These are phyloP conservation scores for Cutaneotrichosporon curvatum DNA, from an alignment of 1,284 basidiomycete genomes.

Conservation along the genomic window DNA sequence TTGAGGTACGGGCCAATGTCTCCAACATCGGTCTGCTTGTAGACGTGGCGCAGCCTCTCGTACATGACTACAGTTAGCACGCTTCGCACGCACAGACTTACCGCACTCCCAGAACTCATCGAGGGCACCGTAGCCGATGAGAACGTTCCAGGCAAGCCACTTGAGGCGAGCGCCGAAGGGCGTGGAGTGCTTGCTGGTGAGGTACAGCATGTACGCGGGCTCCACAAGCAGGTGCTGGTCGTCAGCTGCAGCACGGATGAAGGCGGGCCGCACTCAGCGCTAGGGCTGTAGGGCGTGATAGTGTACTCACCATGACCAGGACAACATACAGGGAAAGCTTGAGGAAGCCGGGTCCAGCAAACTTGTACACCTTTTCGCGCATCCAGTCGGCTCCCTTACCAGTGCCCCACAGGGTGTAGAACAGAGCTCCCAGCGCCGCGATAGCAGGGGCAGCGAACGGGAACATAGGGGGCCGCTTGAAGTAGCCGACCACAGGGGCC, in stretches of 20 bases:
- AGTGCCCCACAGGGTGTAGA: slow-evolving; percentile 20
- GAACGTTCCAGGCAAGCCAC: slow-evolving; percentile 26
- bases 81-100: slow-evolving; percentile 12
- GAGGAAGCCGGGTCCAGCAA: slow-evolving; percentile 17
- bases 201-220: slow-evolving; percentile 3
- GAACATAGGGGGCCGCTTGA: slow-evolving; percentile 21
- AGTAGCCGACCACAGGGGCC: slow-evolving; percentile 19
- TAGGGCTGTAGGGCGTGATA: no score
- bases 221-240: slow-evolving; percentile 6
- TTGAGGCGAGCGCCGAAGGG: slow-evolving; percentile 17
- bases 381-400: slow-evolving; percentile 21
- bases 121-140: slow-evolving; percentile 29
- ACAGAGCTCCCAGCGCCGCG: slow-evolving; percentile 12
- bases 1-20: slow-evolving; percentile 14
- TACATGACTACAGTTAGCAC: slow-evolving; percentile 22
- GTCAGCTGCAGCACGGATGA: slow-evolving; percentile 1
- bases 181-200: slow-evolving; percentile 10
- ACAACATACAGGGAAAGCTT: slow-evolving; percentile 17
- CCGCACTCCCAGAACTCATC: slow-evolving; percentile 32
- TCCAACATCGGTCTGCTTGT: slow-evolving; percentile 32
- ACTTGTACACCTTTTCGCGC: slow-evolving; percentile 8
- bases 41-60: slow-evolving; percentile 26
- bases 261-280: no score
- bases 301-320: slow-evolving; percentile 25
- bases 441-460: slow-evolving; percentile 21